Evolutionary conservation across 176 grass and related monocot species (phyloP).

Genomic region (Saccharum officinarum): DNA sequence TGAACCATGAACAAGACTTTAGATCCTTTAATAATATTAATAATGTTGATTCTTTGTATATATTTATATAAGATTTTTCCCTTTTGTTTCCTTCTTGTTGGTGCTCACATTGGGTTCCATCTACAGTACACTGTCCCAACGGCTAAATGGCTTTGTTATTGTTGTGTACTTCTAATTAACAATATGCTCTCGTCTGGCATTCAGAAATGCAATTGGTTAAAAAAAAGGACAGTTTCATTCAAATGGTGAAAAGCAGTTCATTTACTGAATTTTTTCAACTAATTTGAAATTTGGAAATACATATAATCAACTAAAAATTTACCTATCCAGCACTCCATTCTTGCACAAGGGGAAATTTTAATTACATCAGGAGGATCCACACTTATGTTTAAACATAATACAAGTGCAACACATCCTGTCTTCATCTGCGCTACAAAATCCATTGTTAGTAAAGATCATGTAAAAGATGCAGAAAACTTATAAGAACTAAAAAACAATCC

Average conservation of each 20-base stretch:
- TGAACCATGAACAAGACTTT: neutral
- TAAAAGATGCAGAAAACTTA: neutral
- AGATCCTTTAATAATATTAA: neutral
- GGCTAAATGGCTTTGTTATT: neutral
- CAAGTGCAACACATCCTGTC: conserved; percentile 95
- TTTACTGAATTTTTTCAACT: neutral
- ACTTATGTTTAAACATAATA: conserved; percentile 97
- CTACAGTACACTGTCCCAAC: neutral
- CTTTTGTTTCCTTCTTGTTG: neutral
- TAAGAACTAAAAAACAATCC: conserved; percentile 10
- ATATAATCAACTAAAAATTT: conserved; percentile 35
- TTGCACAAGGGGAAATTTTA: conserved; percentile 97
- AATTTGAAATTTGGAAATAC: conserved; percentile 4
- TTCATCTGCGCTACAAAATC: conserved; percentile 85
- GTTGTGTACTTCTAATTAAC: neutral
- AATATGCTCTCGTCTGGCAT: neutral
- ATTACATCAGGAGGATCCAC: conserved; percentile 98
- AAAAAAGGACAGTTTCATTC: conserved; percentile 13
- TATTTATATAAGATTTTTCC: neutral
- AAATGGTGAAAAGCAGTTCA: neutral
- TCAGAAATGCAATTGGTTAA: conserved; percentile 15
- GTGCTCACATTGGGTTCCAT: neutral
- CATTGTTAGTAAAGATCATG: conserved; percentile 37
- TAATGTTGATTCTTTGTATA: neutral
- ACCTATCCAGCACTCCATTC: conserved; percentile 99